phyloP scores from a whole-genome alignment of 2,329 filamentous ascomycete species.

The Penicillium sp. region DNA sequence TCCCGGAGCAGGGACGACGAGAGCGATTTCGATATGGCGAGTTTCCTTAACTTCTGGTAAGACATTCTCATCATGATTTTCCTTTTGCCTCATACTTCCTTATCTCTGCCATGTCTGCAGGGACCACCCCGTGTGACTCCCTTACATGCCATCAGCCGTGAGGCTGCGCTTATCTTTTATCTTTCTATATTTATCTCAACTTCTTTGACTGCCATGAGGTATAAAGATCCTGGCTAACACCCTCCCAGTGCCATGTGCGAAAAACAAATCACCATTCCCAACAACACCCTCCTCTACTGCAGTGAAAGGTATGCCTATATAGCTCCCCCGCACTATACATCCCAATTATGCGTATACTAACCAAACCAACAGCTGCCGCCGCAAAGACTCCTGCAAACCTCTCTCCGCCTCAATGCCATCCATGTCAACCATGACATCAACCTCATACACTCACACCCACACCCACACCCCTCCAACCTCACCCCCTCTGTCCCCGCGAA shows the following conservation, averaged over 20 bases:
- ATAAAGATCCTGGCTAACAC: slow-evolving; percentile 29
- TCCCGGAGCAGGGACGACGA: slow-evolving; percentile 28
- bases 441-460: slow-evolving; percentile 3
- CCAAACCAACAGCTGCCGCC: slow-evolving; percentile 46
- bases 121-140: slow-evolving; percentile 7
- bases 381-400: slow-evolving; percentile 52
- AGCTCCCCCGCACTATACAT: too few relatives aligned
- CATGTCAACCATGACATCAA: slow-evolving; percentile 31
- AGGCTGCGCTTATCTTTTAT: slow-evolving; percentile 6
- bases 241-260: slow-evolving; percentile 64
- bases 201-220: neutral
- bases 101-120: slow-evolving; percentile 24
- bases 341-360: neutral
- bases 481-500: slow-evolving; percentile 40
- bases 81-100: slow-evolving; percentile 4
- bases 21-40: slow-evolving; percentile 45
- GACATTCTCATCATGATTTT: slow-evolving; percentile 15
- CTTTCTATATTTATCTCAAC: neutral
- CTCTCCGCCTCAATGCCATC: slow-evolving; percentile 45
- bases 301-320: slow-evolving; percentile 59
- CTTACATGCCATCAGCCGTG: slow-evolving; percentile 24
- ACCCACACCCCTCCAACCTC: slow-evolving; percentile 34
- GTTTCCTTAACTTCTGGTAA: slow-evolving; percentile 53
- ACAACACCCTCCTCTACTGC: slow-evolving; percentile 65
- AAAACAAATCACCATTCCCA: slow-evolving; percentile 66